These are phyloP conservation scores for Gentiana macrophylla DNA, from an alignment of 257 asterid species.

Conservation along the genomic window DNA sequence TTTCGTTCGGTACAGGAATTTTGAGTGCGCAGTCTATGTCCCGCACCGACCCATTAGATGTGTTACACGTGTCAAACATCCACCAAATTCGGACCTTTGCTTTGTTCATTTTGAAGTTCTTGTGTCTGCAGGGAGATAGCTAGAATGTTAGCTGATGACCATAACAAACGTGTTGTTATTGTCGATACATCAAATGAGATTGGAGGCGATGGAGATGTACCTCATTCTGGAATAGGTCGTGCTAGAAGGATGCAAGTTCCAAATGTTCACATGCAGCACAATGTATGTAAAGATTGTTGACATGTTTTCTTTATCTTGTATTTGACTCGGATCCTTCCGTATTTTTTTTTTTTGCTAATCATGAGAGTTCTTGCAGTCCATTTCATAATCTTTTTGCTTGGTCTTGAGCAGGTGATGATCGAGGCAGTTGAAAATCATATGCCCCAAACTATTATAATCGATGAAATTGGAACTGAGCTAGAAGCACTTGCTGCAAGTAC, in stretches of 20 bases:
- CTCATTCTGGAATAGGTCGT: slow-evolving; percentile 96
- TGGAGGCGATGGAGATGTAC: slow-evolving; percentile 97
- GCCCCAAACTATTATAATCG: slow-evolving; percentile 92
- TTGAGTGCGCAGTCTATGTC: too few relatives aligned
- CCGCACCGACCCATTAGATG: too few relatives aligned
- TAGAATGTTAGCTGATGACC: slow-evolving; percentile 87
- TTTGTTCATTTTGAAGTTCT: slow-evolving; percentile 1
- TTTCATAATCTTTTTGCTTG: background rate
- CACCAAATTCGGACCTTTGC: too few relatives aligned
- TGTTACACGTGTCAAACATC: too few relatives aligned
- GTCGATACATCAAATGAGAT: slow-evolving; percentile 98
- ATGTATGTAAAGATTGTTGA: slow-evolving; percentile 37
- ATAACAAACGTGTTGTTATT: slow-evolving; percentile 79
- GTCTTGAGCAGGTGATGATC: slow-evolving; percentile 69
- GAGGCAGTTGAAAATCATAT: slow-evolving; percentile 99
- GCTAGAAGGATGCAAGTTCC: slow-evolving; percentile 99
- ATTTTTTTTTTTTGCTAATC: background rate
- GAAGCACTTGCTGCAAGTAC: slow-evolving; percentile 98
- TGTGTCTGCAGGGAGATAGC: slow-evolving; percentile 72
- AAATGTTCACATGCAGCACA: slow-evolving; percentile 88
- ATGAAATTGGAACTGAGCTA: slow-evolving; percentile 95
- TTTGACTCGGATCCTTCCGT: too few relatives aligned
- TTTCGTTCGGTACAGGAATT: too few relatives aligned
- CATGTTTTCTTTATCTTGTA: background rate
- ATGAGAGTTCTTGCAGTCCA: background rate